Percentiles rank a stretch among this genome's conserved stretches.
phyloP scores from a whole-genome alignment of 2,329 filamentous ascomycete species.

The Fusarium sp. region DNA sequence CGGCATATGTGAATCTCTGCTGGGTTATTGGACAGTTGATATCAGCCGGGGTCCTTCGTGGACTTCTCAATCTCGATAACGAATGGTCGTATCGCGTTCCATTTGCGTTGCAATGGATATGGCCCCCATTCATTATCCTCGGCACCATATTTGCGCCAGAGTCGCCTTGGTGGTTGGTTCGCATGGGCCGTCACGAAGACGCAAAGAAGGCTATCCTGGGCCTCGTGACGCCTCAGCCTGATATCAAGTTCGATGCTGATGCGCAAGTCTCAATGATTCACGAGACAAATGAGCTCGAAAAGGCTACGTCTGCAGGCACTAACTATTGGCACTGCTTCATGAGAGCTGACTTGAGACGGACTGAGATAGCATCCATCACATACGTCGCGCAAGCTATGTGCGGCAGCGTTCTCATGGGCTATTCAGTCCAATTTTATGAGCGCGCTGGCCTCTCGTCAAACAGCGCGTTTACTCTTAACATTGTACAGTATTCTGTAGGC shows the following conservation, averaged over 20 bases:
- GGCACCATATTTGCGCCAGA: conserved; percentile 57
- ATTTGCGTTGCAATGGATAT: conserved; percentile 60
- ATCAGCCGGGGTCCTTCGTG: conserved; percentile 54
- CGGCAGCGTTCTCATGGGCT: conserved; percentile 60
- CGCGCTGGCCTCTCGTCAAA: conserved; percentile 51
- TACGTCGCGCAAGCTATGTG: conserved; percentile 53
- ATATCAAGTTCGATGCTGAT: conserved; percentile 32
- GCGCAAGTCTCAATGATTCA: conserved; percentile 35
- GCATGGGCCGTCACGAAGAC: conserved; percentile 25
- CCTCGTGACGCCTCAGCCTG: conserved; percentile 40
- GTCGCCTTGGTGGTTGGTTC: conserved; percentile 60
- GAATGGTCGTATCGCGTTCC: conserved; percentile 60
- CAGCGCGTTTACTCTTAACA: conserved; percentile 49
- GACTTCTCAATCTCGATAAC: conserved; percentile 48
- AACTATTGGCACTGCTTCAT: conserved; percentile 60
- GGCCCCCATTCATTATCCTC: conserved; percentile 55
- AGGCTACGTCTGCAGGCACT: conserved; percentile 50
- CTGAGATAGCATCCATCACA: conserved; percentile 56
- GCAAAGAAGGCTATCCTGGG: conserved; percentile 27
- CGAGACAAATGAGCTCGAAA: conserved; percentile 57
- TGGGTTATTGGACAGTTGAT: conserved; percentile 60
- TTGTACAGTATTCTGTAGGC: conserved; percentile 56
- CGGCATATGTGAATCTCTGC: conserved; percentile 59
- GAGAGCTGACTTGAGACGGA: conserved; percentile 55
- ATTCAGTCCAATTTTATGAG: conserved; percentile 63